Evolutionary conservation across 495 filamentous ascomycete species (phyloP), one percentile per base, ranked within the genome.

Genomic region (Pyrenula aspistea): DNA sequence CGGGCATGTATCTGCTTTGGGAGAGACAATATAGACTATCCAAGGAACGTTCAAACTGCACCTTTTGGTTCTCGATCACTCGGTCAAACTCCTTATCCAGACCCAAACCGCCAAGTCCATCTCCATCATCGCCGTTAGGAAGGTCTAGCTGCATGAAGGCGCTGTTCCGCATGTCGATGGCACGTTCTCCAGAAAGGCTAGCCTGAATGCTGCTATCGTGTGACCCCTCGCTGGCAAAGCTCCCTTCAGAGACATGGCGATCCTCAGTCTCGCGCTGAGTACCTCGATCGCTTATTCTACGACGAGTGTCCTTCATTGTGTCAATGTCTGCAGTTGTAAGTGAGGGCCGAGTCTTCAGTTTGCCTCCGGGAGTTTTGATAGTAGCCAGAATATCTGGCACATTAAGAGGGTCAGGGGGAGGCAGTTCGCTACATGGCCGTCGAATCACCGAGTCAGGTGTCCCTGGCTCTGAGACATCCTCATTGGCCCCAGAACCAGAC

Each of bases 1-100:
- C 68, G 47, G 59, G 31, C 54, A 60, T 58, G 36, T 59, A 22
- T 58, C 66, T 53, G 51, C 31, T 42, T 42, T 55, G 23, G 55
- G 49, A 53, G 53, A 53, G 56, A 55, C 49, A 24, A 55, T 15
- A 62, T 60, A 25, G 63, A 61, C 61, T 67, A 67, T 67, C 72
- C 70, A 77, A 74, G 68, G 75, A 77, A 69, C 67, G 73, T 61
- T 77, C 67, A 71, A 76, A 79, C 73, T 73, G 79, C 79, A 97
- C 93, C 90, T 98, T 98, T 90, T 96, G 91, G 62, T 86, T 83
- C 71, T 97, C 93, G 64, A 96, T 93, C 21, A 98, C 86, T 50
- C 91, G 80, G 62, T 97, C 91, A 71, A 98, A 96, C 63, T 97
- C 93, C 64, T 87, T 80, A 60, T 93, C 87, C 50, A 98, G 76